Evolutionary conservation across 805 yeast genomes (phyloP).

Genomic region (Schwanniomyces pseudopolymorphus): DNA sequence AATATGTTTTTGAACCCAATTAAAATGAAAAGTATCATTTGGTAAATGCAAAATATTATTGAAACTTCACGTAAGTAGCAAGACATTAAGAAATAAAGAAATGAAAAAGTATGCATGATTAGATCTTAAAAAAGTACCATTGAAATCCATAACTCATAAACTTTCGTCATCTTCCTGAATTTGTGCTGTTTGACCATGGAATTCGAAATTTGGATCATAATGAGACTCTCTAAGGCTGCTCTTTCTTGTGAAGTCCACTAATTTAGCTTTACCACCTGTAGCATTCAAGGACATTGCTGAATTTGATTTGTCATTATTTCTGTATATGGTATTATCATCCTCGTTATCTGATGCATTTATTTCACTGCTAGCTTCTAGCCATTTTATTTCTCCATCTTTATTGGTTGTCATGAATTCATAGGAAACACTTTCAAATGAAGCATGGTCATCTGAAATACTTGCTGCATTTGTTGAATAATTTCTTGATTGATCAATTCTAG

Average conservation of each 20-base stretch:
- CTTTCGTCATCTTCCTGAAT: constrained; percentile 34
- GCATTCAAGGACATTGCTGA: constrained; percentile 19
- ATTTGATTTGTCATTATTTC: constrained; percentile 9
- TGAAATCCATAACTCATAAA: constrained; percentile 3
- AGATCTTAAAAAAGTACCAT: background rate
- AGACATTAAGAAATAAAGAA: background rate
- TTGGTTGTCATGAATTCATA: constrained; percentile 32
- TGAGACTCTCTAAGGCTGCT: constrained; percentile 43
- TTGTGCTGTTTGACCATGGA: constrained; percentile 34
- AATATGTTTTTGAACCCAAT: background rate
- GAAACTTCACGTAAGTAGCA: background rate
- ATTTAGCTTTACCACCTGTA: constrained; percentile 33
- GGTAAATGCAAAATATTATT: background rate
- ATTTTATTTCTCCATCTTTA: constrained; percentile 28
- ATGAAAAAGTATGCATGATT: constrained; percentile 1
- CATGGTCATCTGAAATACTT: constrained; percentile 8
- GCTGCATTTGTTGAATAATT: constrained; percentile 14
- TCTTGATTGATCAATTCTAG: constrained; percentile 17
- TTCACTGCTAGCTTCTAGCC: constrained; percentile 20
- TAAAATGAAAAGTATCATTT: background rate
- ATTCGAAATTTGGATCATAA: constrained; percentile 26
- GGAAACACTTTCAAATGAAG: constrained; percentile 15
- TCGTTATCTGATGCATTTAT: constrained; percentile 10
- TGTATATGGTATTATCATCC: constrained; percentile 10
- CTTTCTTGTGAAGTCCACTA: constrained; percentile 48